Base-by-base conservation (phyloP, 1,139 yeast genomes). In the Yamadazyma friedrichii region DNA sequence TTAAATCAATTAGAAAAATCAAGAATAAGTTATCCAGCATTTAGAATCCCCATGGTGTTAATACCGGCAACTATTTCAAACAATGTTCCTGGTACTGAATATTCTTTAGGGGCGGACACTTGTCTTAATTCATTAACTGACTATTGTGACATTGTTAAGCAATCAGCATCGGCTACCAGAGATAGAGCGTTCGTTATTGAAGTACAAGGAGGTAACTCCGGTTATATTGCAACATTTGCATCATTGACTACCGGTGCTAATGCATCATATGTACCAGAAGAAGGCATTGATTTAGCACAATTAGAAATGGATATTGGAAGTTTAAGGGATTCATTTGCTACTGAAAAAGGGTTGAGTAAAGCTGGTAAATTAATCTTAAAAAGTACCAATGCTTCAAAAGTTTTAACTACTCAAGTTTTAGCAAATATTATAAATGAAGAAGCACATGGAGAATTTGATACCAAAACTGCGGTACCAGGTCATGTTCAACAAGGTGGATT, bases 21-120 rank as follows among this genome's bases (percentile, higher is more conserved):
- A 33, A 74, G 89, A 61, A 48, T 64, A 1, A 70, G 74, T 54
- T 85, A 83, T 61, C 94, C 93, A 31, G 76, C 80, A 3, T 84
- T 85, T 62, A 74, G 86, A 56, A 84, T 85, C 40, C 93, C 94
- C 47, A 80, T 84, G 84, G 83, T 83, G 39, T 71, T 82, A 50
- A 77, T 85, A 46, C 94, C 94, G 24, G 84, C 98, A 13, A 93
- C 98, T 6, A 86, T 93, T 49, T 88, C 96, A n/a, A 93, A 93
- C 64, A 93, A 93, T 56, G 98, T 93, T 39, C 98, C 98, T 11
- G 98, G 98, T 45, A 84, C 97, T 2, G 97, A 93, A 65, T 89
- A 88, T 64, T 88, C 96, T 0, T 70, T 93, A 42, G 98, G 98
- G 45, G 72, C 93, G 27, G 98, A 93, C 58, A 93, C 98, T 8